These are phyloP conservation scores for Kondoa malvinella DNA, from an alignment of 768 basidiomycete species.

Conservation along the genomic window DNA sequence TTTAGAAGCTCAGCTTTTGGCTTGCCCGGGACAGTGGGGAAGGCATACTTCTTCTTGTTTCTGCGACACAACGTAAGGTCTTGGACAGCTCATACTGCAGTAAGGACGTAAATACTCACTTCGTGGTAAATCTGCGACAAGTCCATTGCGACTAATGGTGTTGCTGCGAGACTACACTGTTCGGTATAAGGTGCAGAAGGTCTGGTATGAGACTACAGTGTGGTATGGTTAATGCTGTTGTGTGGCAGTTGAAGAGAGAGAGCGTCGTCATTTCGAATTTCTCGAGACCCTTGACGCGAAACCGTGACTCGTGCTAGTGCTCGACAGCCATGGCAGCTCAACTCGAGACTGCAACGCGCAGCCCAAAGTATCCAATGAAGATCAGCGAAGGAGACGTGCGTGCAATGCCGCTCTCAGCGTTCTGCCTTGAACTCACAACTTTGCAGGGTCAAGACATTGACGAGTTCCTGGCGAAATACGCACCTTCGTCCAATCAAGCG, in stretches of 20 bases:
- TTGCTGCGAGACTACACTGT: too few relatives aligned
- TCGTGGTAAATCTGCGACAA: not conserved
- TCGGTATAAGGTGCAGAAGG: too few relatives aligned
- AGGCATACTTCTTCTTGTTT: not conserved
- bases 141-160: not conserved
- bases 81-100: not conserved
- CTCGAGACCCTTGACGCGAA: too few relatives aligned
- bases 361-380: not conserved
- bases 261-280: too few relatives aligned
- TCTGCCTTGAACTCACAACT: too few relatives aligned
- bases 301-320: too few relatives aligned
- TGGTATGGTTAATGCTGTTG: too few relatives aligned
- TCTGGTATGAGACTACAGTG: too few relatives aligned
- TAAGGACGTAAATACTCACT: not conserved
- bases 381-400: not conserved
- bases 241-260: too few relatives aligned
- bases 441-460: not conserved
- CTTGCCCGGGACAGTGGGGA: not conserved
- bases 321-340: too few relatives aligned
- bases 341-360: too few relatives aligned
- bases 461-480: not conserved
- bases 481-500: not conserved
- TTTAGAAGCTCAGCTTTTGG: not conserved
- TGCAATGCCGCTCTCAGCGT: too few relatives aligned
- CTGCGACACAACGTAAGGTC: not conserved